Percentiles rank a stretch among this genome's conserved stretches.
Evolutionary conservation across 768 basidiomycete genomes (phyloP).

Genomic region (Kwoniella pini): DNA sequence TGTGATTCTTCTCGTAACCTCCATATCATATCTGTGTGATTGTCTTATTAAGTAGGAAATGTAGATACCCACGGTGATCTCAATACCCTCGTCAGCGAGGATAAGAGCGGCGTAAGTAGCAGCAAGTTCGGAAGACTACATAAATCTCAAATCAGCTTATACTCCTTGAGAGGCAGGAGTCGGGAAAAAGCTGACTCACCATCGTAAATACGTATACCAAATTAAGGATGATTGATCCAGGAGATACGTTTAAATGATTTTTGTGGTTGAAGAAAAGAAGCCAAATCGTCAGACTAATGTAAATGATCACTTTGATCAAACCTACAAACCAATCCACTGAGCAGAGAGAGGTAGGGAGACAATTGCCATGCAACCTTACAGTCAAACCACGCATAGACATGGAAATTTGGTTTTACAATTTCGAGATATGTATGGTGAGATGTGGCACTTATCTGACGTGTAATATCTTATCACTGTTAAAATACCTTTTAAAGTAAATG

Average conservation of each 20-base stretch:
- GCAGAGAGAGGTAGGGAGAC: neutral
- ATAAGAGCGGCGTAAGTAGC: slow-evolving; percentile 96
- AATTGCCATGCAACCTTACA: neutral
- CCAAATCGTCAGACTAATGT: neutral
- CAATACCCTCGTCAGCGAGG: slow-evolving; percentile 93
- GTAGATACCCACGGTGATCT: slow-evolving; percentile 80
- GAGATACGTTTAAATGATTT: slow-evolving; percentile 26
- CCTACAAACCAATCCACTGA: neutral
- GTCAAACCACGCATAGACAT: neutral
- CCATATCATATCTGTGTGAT: neutral
- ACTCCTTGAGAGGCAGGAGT: no score
- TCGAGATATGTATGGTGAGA: neutral
- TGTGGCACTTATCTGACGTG: slow-evolving; percentile 33
- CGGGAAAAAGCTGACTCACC: slow-evolving; percentile 32
- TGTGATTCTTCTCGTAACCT: neutral
- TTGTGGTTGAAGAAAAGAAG: slow-evolving; percentile 12
- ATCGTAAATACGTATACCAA: slow-evolving; percentile 39
- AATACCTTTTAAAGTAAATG: neutral
- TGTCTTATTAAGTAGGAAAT: neutral
- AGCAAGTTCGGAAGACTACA: slow-evolving; percentile 70
- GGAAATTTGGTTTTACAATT: neutral
- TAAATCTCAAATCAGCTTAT: neutral
- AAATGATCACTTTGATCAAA: slow-evolving; percentile 6
- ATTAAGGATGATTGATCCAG: slow-evolving; percentile 35
- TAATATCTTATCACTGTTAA: neutral